Evolutionary conservation across 2,329 filamentous ascomycete species (phyloP), one percentile per base, ranked within the genome.

Genomic region (Microcyclosporella mali): DNA sequence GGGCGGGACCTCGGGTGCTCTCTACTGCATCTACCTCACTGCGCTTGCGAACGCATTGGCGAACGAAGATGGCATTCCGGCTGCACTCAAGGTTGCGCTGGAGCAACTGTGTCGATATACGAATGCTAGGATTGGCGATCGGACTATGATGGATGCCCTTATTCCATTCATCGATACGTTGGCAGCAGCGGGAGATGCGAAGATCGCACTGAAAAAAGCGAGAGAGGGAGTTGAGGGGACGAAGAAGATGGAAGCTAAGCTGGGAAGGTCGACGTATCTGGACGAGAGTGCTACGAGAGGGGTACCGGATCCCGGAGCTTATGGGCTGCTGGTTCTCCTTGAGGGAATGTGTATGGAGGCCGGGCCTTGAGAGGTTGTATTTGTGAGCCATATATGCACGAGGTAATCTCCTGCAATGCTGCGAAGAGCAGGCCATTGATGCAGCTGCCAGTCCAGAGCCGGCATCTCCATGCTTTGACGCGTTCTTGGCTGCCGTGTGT

Each of bases 121-220:
- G 12, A 50, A 55, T 14, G 62, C 62, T 7, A 45, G 60, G 17
- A 36, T 57, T 12, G 62, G 60, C 0, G 62, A 65, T 55, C 47
- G 62, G 18, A 65, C 62, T 14, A 58, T 63, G 57, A 60, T 65
- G 60, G 62, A 65, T 50, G 55, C 57, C 33, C 45, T 65, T 45
- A 62, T 64, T 17, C 62, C 62, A 4, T 65, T 62, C 38, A 50
- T 61, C 2, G 55, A 62, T 28, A 53, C 47, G 6, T 45, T 63
- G 25, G 43, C 40, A 16, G 33, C 39, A 19, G 48, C 45, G n/a
- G 51, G 49, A 9, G 52, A 59, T 46, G 49, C 41, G 8, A 28
- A 45, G 15, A 34, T 43, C 32, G 61, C 61, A 30, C 35, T 63
- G 17, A 45, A 44, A 19, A 40, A 46, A 35, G 60, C 58, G 16